Conservation (phyloP, 2,329 filamentous ascomycete species). For the Venturia pyrina region DNA sequence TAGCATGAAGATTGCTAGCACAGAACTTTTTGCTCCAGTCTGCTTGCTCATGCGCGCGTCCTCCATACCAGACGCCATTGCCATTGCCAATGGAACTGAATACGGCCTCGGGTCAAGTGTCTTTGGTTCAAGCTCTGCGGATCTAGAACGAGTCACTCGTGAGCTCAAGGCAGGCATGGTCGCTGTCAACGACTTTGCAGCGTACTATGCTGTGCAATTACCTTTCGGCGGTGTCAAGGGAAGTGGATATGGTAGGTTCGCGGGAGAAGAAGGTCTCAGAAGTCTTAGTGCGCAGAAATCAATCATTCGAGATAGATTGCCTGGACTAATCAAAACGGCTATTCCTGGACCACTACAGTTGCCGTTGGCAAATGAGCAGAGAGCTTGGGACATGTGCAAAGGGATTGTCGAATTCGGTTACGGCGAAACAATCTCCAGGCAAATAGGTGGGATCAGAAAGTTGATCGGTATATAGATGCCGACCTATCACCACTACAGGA, state of each 20-base stretch:
- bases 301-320: slow-evolving; percentile 66
- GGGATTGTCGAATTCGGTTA: slow-evolving; percentile 41
- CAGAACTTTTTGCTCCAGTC: slow-evolving; percentile 88
- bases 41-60: slow-evolving; percentile 72
- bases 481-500: background rate
- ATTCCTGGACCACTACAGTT: slow-evolving; percentile 78
- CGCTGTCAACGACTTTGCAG: slow-evolving; percentile 88
- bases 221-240: slow-evolving; percentile 89
- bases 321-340: slow-evolving; percentile 50
- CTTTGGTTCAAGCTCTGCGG: slow-evolving; percentile 57
- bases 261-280: slow-evolving; percentile 76
- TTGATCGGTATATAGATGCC: slow-evolving; percentile 23
- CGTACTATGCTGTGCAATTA: slow-evolving; percentile 85
- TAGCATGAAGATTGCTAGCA: slow-evolving; percentile 75
- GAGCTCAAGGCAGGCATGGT: slow-evolving; percentile 81
- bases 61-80: slow-evolving; percentile 56
- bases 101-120: slow-evolving; percentile 87
- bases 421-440: slow-evolving; percentile 29
- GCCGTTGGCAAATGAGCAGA: slow-evolving; percentile 47
- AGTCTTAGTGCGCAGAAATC: slow-evolving; percentile 81
- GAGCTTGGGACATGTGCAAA: slow-evolving; percentile 32
- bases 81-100: slow-evolving; percentile 69
- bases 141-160: slow-evolving; percentile 54
- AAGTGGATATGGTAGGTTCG: slow-evolving; percentile 85
- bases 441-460: slow-evolving; percentile 30